phyloP scores from a whole-genome alignment of 441 rosid species.

The Gossypium davidsonii region DNA sequence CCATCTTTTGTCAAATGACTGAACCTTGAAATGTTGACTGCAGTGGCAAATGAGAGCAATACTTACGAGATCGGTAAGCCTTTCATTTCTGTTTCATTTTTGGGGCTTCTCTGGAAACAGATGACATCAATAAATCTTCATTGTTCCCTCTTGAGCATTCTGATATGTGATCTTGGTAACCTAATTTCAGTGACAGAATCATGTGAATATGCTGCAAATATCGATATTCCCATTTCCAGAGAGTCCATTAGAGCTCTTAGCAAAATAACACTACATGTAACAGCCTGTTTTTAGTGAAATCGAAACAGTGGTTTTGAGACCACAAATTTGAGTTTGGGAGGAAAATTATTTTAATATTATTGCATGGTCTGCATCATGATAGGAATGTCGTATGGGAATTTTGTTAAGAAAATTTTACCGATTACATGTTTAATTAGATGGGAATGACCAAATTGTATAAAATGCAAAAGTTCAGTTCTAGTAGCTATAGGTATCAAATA shows the following conservation, averaged over 20 bases:
- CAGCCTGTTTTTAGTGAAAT: too few species aligned
- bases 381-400: too few species aligned
- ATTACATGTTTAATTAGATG: too few species aligned
- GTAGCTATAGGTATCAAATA: too few species aligned
- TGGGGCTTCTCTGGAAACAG: neutral
- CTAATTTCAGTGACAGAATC: conserved; percentile 72
- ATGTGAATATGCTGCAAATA: conserved; percentile 97
- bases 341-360: too few species aligned
- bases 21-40: conserved; percentile 99
- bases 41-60: conserved; percentile 90
- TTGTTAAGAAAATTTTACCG: too few species aligned
- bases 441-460: too few species aligned
- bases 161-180: conserved; percentile 19
- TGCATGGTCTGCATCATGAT: too few species aligned
- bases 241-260: conserved; percentile 96
- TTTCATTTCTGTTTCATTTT: conserved; percentile 9
- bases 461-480: too few species aligned
- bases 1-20: conserved; percentile 84
- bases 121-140: conserved; percentile 7
- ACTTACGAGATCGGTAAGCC: conserved; percentile 89
- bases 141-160: neutral
- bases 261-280: conserved; percentile 48
- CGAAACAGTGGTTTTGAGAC: too few species aligned
- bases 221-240: conserved; percentile 88
- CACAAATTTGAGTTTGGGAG: too few species aligned